phyloP scores from a whole-genome alignment of 2,329 filamentous ascomycete species.

The Chaetomium olivaceum region DNA sequence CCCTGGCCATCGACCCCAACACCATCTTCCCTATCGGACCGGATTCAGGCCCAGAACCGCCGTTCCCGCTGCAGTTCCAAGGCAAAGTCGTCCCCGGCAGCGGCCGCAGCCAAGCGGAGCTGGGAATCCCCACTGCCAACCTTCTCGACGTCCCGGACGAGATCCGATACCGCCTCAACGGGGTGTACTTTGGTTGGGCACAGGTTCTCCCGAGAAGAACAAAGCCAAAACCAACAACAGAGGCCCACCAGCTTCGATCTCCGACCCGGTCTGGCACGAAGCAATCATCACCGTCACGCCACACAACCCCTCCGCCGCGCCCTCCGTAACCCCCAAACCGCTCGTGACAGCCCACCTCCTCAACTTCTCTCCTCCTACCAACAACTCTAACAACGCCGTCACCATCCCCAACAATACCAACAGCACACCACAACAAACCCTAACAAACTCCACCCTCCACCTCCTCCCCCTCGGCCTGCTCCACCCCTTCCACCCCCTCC shows the following conservation, averaged over 20 bases:
- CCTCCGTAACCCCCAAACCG: slow-evolving; percentile 51
- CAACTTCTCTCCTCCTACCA: slow-evolving; percentile 49
- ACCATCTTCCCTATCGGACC: slow-evolving; percentile 41
- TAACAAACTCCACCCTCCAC: slow-evolving; percentile 50
- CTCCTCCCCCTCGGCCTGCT: slow-evolving; percentile 63
- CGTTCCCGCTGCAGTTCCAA: slow-evolving; percentile 55
- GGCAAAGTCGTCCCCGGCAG: slow-evolving; percentile 51
- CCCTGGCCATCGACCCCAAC: slow-evolving; percentile 10
- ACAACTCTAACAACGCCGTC: slow-evolving; percentile 32
- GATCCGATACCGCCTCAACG: slow-evolving; percentile 55
- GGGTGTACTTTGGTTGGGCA: slow-evolving; percentile 67
- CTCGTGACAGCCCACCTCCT: slow-evolving; percentile 57
- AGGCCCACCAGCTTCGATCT: not conserved
- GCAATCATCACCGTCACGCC: slow-evolving; percentile 59
- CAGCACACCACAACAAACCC: slow-evolving; percentile 12
- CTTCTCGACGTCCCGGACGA: slow-evolving; percentile 54
- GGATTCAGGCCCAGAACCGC: slow-evolving; percentile 53
- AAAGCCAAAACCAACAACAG: not conserved
- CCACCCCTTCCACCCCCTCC: slow-evolving; percentile 40
- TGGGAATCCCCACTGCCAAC: slow-evolving; percentile 56
- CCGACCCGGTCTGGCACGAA: slow-evolving; percentile 52
- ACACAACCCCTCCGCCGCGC: slow-evolving; percentile 44
- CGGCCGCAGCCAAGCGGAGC: slow-evolving; percentile 41
- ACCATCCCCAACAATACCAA: slow-evolving; percentile 24
- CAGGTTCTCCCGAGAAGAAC: slow-evolving; percentile 36